Evolutionary conservation across 805 yeast species (phyloP).

Genomic region (Wickerhamomyces mucosus): DNA sequence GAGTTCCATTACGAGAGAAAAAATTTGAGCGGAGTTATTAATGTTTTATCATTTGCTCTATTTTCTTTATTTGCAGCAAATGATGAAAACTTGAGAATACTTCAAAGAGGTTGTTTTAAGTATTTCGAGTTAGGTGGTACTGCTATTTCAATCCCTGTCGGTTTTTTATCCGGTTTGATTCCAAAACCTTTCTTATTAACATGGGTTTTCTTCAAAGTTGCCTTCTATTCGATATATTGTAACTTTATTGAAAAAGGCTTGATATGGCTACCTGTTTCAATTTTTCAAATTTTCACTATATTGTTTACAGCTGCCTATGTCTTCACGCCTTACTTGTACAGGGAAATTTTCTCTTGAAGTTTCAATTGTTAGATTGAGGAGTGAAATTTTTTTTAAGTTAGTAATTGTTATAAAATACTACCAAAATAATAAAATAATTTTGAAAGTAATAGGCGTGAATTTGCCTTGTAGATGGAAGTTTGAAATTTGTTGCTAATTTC

Average conservation of each 20-base stretch:
- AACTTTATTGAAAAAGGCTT: constrained; percentile 62
- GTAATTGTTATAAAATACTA: background rate
- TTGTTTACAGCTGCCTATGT: constrained; percentile 67
- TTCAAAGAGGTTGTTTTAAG: constrained; percentile 83
- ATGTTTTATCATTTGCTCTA: constrained; percentile 83
- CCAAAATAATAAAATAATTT: background rate
- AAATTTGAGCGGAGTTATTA: constrained; percentile 70
- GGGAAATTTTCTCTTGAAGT: constrained; percentile 16
- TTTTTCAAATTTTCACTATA: constrained; percentile 59
- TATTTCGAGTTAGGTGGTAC: constrained; percentile 83
- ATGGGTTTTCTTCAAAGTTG: constrained; percentile 85
- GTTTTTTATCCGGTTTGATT: constrained; percentile 70
- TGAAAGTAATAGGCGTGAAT: no score
- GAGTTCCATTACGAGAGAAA: constrained; percentile 76
- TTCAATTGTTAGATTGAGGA: no score
- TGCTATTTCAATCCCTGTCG: constrained; percentile 69
- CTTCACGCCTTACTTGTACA: constrained; percentile 63
- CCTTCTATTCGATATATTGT: constrained; percentile 67
- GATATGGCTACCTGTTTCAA: constrained; percentile 57
- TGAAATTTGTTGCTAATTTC: no score
- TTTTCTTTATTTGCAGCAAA: constrained; percentile 89
- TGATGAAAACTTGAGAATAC: constrained; percentile 45
- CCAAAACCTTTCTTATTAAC: constrained; percentile 70
- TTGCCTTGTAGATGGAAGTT: no score
- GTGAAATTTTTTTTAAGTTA: background rate